Conservation (phyloP, 768 basidiomycete species). For the Lentinus tigrinus region DNA sequence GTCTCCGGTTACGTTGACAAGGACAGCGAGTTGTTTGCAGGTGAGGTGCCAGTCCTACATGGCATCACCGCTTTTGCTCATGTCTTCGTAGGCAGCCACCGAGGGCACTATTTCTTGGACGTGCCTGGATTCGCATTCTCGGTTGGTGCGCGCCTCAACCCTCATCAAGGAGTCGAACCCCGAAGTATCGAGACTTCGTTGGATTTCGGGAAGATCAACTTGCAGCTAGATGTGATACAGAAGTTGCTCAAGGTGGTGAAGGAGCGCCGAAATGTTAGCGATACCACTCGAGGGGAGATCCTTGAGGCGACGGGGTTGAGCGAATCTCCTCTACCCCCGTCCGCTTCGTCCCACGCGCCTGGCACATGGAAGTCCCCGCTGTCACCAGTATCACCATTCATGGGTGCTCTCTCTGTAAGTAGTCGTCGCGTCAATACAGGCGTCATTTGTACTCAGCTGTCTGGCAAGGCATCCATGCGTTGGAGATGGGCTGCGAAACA, state of each 20-base stretch:
- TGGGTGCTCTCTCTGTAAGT: slow-evolving; percentile 37
- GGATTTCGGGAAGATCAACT: slow-evolving; percentile 43
- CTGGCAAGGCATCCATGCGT: slow-evolving; percentile 46
- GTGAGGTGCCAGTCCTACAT: background rate
- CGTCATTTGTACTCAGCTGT: background rate
- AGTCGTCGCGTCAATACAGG: background rate
- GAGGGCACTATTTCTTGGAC: slow-evolving; percentile 37
- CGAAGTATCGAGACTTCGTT: slow-evolving; percentile 50
- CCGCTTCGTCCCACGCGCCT: background rate
- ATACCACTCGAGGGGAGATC: background rate
- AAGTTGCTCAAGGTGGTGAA: slow-evolving; percentile 24
- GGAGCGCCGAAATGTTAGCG: background rate
- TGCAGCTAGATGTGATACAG: slow-evolving; percentile 46
- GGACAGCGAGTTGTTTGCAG: slow-evolving; percentile 6
- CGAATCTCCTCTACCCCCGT: background rate
- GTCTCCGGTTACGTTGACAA: slow-evolving; percentile 36
- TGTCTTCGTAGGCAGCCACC: background rate
- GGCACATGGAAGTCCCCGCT: slow-evolving; percentile 22
- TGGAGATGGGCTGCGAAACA: slow-evolving; percentile 40
- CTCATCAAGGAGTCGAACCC: slow-evolving; percentile 54
- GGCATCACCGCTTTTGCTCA: background rate
- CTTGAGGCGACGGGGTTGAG: background rate
- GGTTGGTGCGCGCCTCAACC: slow-evolving; percentile 57
- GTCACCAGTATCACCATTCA: slow-evolving; percentile 25
- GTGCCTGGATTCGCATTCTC: slow-evolving; percentile 47